Conservation (phyloP, 2,329 filamentous ascomycete genomes). For the Tolypocladium paradoxum region DNA sequence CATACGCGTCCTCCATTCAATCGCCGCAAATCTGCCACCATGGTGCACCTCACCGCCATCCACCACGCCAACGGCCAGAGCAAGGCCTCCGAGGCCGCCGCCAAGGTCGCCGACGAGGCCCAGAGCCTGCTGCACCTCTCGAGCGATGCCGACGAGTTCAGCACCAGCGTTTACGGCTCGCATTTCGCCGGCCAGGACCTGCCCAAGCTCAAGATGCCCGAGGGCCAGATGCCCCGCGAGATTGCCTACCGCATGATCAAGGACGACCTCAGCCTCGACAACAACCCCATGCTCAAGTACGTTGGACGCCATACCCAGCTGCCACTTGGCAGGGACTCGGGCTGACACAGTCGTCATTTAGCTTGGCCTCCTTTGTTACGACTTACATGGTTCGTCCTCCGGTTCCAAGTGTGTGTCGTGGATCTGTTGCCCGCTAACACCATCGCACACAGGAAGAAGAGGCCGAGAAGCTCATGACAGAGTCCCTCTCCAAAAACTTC, state of each 20-base stretch:
- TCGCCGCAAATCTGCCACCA: conserved; percentile 12
- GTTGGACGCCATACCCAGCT: conserved; percentile 7
- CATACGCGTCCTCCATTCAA: neutral
- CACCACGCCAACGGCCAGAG: conserved; percentile 13
- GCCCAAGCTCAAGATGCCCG: conserved; percentile 77
- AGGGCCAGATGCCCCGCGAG: conserved; percentile 79
- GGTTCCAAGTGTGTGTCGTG: no score
- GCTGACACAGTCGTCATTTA: conserved; percentile 19
- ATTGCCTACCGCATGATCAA: conserved; percentile 96
- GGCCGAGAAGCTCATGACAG: conserved; percentile 89
- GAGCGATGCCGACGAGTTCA: conserved; percentile 48
- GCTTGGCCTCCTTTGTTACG: conserved; percentile 85
- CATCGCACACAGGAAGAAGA: conserved; percentile 63
- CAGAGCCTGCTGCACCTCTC: conserved; percentile 31
- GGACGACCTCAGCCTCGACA: conserved; percentile 84
- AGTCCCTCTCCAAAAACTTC: conserved; percentile 91
- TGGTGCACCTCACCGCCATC: conserved; percentile 42
- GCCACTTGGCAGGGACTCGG: neutral
- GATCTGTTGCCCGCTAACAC: neutral
- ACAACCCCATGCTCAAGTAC: conserved; percentile 78
- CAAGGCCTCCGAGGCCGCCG: neutral
- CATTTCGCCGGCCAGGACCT: conserved; percentile 72
- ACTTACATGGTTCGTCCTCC: conserved; percentile 68
- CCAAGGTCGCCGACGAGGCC: conserved; percentile 27
- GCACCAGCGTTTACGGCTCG: conserved; percentile 79